A percentile compares a stretch with the other conserved stretches of the same genome.
These are phyloP conservation scores for Carpinus viminea DNA, from an alignment of 306 rosid species.

Conservation along the genomic window DNA sequence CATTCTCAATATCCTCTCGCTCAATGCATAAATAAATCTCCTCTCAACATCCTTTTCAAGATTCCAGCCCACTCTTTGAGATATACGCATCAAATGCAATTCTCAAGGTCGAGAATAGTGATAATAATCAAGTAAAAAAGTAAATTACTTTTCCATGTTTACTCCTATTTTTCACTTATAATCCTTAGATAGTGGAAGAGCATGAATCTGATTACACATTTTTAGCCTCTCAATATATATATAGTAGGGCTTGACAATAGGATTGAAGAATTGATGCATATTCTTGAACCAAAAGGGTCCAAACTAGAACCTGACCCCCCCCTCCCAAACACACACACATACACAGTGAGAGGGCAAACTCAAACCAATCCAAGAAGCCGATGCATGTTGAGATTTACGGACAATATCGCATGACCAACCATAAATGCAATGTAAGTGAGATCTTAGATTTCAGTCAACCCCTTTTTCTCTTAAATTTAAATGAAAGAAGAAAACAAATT, in stretches of 20 bases:
- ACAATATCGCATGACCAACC: not conserved
- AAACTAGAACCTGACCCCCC: not conserved
- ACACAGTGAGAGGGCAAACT: no score
- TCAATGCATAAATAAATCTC: slow-evolving; percentile 86
- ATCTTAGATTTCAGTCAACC: not conserved
- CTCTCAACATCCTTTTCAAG: slow-evolving; percentile 95
- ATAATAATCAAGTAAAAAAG: not conserved
- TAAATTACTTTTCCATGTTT: not conserved
- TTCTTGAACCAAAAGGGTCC: not conserved
- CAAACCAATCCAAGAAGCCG: no score
- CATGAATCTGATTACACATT: not conserved
- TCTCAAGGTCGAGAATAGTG: not conserved
- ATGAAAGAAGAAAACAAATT: not conserved
- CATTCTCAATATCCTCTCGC: slow-evolving; percentile 97
- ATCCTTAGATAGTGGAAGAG: not conserved
- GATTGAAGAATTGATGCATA: not conserved
- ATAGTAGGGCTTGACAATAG: not conserved
- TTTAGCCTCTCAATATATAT: not conserved
- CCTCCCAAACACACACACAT: not conserved
- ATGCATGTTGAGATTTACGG: not conserved
- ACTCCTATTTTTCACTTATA: not conserved
- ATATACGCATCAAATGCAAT: slow-evolving; percentile 57
- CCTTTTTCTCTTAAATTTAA: not conserved
- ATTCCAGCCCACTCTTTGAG: slow-evolving; percentile 83
- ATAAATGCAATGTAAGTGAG: not conserved